Evolutionary conservation across 176 grass and related monocot genomes (phyloP).

Genomic region (Leersia perrieri): DNA sequence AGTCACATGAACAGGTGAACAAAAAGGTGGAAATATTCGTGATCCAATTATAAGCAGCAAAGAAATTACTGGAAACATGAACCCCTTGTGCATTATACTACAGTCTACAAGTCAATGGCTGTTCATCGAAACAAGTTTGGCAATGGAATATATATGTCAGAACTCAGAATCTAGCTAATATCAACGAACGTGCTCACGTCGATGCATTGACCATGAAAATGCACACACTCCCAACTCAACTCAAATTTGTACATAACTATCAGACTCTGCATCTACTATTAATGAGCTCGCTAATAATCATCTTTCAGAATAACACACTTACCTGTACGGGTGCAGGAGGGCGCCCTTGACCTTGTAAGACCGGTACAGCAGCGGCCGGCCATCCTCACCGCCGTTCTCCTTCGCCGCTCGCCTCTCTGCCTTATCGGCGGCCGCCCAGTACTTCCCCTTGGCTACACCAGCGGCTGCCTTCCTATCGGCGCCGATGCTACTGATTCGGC

Average conservation of each 20-base stretch:
- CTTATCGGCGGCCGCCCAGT: conserved; percentile 41
- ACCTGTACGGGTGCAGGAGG: conserved; percentile 48
- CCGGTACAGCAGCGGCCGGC: conserved; percentile 35
- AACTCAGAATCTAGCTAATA: neutral
- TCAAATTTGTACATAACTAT: too few species aligned
- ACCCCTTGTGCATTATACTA: neutral
- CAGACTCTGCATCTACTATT: neutral
- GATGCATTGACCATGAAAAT: neutral
- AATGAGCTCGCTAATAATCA: neutral
- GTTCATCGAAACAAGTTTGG: neutral
- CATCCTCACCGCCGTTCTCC: conserved; percentile 36
- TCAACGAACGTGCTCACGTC: neutral
- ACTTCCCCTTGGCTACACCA: conserved; percentile 1
- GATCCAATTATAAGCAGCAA: neutral
- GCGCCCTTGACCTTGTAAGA: conserved; percentile 35
- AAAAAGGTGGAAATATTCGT: neutral
- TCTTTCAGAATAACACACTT: neutral
- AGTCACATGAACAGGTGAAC: neutral
- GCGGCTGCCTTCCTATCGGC: neutral
- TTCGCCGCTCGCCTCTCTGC: neutral
- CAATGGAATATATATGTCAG: neutral
- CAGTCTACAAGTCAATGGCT: neutral
- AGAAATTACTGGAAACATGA: neutral
- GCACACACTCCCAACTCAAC: neutral
- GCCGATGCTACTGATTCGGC: neutral